These are phyloP conservation scores for Ustilago trichophora DNA, from an alignment of 1,284 basidiomycete genomes.

Conservation along the genomic window DNA sequence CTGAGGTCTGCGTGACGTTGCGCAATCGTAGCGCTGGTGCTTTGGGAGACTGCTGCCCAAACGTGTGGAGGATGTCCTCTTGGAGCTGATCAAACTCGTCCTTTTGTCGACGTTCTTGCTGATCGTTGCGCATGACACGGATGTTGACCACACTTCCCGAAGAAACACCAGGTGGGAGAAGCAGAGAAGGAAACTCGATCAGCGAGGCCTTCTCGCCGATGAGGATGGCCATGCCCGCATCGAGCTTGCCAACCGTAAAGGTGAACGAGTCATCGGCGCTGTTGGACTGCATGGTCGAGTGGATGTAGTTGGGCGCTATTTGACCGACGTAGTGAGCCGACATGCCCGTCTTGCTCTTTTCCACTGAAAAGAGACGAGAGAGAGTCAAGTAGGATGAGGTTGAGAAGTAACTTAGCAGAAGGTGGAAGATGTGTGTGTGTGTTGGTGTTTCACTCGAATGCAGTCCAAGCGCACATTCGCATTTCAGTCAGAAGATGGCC, in stretches of 20 bases:
- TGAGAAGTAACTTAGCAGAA: not conserved
- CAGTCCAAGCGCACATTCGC: constrained; percentile 7
- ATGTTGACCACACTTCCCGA: constrained; percentile 65
- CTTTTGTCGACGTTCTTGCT: constrained; percentile 55
- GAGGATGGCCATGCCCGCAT: constrained; percentile 65
- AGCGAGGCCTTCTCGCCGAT: constrained; percentile 64
- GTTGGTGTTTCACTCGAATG: constrained; percentile 4
- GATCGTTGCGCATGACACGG: constrained; percentile 59
- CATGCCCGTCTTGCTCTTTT: no score
- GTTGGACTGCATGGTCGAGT: constrained; percentile 41
- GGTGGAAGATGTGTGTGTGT: not conserved
- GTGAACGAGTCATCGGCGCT: constrained; percentile 49
- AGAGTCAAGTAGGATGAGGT: no score
- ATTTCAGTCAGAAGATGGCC: no score
- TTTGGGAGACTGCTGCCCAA: constrained; percentile 55
- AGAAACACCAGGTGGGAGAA: constrained; percentile 60
- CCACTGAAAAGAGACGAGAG: no score
- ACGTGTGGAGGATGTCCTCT: constrained; percentile 62
- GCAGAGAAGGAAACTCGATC: constrained; percentile 65
- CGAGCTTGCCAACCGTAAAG: constrained; percentile 66
- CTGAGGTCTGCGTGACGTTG: constrained; percentile 64
- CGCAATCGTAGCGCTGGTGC: constrained; percentile 57
- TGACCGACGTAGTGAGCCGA: constrained; percentile 51
- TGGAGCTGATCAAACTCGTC: constrained; percentile 62
- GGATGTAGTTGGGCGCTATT: constrained; percentile 52